Percentiles rank a stretch among this genome's conserved stretches.
phyloP scores from a whole-genome alignment of 2,329 filamentous ascomycete genomes.

The Sporothrix pseudoabietina region DNA sequence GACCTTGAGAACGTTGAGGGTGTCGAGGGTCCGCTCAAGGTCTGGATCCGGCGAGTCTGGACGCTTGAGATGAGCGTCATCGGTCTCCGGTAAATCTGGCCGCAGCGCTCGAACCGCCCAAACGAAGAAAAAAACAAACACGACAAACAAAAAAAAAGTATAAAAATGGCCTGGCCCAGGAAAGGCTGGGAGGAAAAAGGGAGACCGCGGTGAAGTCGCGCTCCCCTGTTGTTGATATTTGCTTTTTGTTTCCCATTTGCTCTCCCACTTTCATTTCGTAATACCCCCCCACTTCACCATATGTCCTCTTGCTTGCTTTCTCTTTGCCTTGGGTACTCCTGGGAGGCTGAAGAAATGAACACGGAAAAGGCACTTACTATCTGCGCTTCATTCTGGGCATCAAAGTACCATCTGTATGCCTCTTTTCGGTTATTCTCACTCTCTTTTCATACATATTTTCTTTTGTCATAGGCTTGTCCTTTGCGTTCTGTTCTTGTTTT shows the following conservation, averaged over 20 bases:
- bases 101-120: not conserved
- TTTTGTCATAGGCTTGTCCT: slow-evolving; percentile 7
- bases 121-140: not conserved
- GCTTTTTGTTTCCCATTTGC: not conserved
- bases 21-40: slow-evolving; percentile 87
- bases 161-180: slow-evolving; percentile 4
- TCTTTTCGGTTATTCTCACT: not conserved
- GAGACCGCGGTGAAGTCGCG: not conserved
- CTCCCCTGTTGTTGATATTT: not conserved
- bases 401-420: not conserved
- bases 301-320: not conserved
- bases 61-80: slow-evolving; percentile 98
- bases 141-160: not conserved
- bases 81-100: slow-evolving; percentile 66
- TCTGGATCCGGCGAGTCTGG: slow-evolving; percentile 98
- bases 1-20: slow-evolving; percentile 88
- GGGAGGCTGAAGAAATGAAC: not conserved
- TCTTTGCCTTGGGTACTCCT: not conserved
- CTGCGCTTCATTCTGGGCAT: not conserved
- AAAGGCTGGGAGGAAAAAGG: not conserved
- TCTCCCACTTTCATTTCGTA: slow-evolving; percentile 7
- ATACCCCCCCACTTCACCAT: slow-evolving; percentile 6
- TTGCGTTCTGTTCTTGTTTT: slow-evolving; percentile 1
- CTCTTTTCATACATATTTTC: slow-evolving; percentile 9
- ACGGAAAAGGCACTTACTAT: not conserved